Percentiles rank a stretch among this genome's conserved stretches.
phyloP scores from a whole-genome alignment of 192 early-diverging fungal species.

The Pecoramyces ruminantium region DNA sequence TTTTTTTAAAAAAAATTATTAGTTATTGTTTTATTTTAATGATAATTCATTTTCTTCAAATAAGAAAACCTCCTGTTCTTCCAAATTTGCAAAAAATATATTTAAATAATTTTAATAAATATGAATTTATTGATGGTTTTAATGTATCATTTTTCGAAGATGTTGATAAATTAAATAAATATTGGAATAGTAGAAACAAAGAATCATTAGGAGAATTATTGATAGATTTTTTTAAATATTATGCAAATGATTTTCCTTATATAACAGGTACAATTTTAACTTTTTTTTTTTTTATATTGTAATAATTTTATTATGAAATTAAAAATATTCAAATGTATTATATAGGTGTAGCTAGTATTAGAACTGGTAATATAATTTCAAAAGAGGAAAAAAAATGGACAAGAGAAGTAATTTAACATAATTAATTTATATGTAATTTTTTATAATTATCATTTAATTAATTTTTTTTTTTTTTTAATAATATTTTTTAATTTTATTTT shows the following conservation, averaged over 20 bases:
- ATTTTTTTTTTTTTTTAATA: no score
- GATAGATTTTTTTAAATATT: neutral
- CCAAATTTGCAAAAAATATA: neutral
- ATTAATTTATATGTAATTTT: neutral
- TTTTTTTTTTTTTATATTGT: no score
- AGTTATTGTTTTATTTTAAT: neutral
- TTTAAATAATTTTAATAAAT: neutral
- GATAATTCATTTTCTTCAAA: neutral
- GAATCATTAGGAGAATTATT: neutral
- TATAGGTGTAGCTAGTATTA: neutral
- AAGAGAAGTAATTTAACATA: neutral
- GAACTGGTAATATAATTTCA: neutral
- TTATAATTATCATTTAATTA: no score
- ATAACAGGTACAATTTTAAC: neutral
- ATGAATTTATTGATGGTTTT: neutral
- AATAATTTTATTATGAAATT: no score
- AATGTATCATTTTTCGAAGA: neutral
- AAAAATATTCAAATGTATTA: no score
- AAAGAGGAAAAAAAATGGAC: neutral
- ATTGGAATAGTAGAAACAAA: neutral
- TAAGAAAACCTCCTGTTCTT: neutral
- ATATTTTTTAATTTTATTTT: neutral
- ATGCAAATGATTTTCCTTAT: neutral
- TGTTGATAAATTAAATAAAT: neutral
- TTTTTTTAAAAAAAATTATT: neutral